Conservation (phyloP, 2,329 filamentous ascomycete species). For the Fusarium solani-melongenae region DNA sequence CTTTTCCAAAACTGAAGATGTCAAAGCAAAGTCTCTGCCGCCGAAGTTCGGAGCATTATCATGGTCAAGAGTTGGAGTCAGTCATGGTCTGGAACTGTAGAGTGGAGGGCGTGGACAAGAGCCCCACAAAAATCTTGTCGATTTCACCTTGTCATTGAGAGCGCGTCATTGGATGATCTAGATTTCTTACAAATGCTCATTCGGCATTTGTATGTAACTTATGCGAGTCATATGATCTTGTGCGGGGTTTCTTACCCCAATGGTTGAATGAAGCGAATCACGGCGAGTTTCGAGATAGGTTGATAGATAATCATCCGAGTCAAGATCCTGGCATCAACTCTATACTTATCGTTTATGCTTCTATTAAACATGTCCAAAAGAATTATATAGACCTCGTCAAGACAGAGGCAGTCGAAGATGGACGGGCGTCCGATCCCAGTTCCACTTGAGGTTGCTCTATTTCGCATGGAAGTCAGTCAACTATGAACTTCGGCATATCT, state of each 20-base stretch:
- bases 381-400: neutral
- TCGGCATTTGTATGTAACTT: neutral
- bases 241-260: neutral
- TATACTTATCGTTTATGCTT: neutral
- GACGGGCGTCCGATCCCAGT: neutral
- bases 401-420: neutral
- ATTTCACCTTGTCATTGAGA: constrained; percentile 9
- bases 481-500: no score
- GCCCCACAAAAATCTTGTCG: constrained; percentile 12
- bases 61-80: neutral
- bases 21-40: neutral
- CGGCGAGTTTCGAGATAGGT: neutral
- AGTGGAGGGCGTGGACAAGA: neutral
- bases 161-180: neutral
- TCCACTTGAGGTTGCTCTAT: neutral
- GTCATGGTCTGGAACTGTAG: neutral
- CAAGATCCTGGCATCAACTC: neutral
- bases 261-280: no score
- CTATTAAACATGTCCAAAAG: neutral
- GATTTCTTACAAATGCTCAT: neutral
- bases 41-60: neutral
- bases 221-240: neutral
- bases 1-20: neutral
- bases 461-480: neutral
- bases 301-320: neutral